Base-by-base conservation (phyloP, 2,329 filamentous ascomycete genomes). In the Phaeosphaeria sp. region DNA sequence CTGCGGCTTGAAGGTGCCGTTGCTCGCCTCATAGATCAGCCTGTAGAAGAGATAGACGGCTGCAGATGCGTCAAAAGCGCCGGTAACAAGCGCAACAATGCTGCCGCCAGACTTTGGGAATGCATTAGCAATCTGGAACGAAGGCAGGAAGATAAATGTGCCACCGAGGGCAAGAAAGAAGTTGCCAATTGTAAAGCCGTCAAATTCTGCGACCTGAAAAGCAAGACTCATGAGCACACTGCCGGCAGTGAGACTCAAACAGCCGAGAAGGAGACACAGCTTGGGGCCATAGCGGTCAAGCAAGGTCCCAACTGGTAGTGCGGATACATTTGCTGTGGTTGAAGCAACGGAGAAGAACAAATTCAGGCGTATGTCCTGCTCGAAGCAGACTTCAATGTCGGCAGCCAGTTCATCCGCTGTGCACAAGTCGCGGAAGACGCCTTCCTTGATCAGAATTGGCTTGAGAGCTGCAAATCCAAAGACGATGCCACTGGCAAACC, bases 81-180 rank as follows among this genome's bases (percentile, higher is more conserved):
- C 91, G 0, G 91, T 94, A 52, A 96, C 79, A 33, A 92, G 82
- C 1, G 92, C 91, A 9, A 96, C 81, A 62, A 96, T 92, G n/a
- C 92, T 80, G 1, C 91, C 91, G 1, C 90, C 90, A 69, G 89
- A 85, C 50, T 84, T 84, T 0, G 91, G 91, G 71, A 96, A 94
- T 2, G 91, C 88, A 74, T 95, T 95, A 41, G 90, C 92, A 41
- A 95, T 85, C 73, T 95, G 91, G 76, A 94, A 94, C 2, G 89
- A 90, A 9, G 90, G 89, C 56, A 95, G 91, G 76, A 92, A 95
- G 51, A 91, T 86, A 68, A 93, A 93, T 2, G 91, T 90, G 0
- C 91, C 92, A 20, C 91, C 92, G 1, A 94, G 82, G 0, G 91
- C 90, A 7, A 95, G 83, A 54, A 92, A 87, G 21, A 93, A 81